Evolutionary conservation across 768 basidiomycete genomes (phyloP), one percentile per base, ranked within the genome.

Genomic region (Leucocoprinus sp.): DNA sequence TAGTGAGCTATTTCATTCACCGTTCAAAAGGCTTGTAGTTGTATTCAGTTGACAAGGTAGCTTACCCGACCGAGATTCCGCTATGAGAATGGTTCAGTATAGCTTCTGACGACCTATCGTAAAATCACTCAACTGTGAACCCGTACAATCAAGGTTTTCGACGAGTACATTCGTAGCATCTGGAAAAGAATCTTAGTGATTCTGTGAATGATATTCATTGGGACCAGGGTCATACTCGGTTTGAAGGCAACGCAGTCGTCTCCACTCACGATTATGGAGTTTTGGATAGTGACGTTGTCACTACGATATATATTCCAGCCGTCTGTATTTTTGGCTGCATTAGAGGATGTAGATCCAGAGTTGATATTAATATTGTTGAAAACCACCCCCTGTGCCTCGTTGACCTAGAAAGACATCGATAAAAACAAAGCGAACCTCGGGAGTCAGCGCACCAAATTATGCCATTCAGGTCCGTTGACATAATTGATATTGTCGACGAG

Each of bases 271-370:
- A 78, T 75, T 28, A 68, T 60, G 1, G 74, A 75, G 49, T 79
- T 69, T 39, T 59, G 52, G 33, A 79, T 71, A 1, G 60, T 56
- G 23, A 79, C 69, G 43, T 58, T 63, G 52, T 76, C 70, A 51
- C 73, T 75, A 24, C 76, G 70, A 56, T 80, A 80, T 28, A 76
- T 71, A 52, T 82, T 73, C 78, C 78, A 80, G 4, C 80, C 80
- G 53, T 82, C 79, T 5, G 76, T 77, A 50, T 80, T 78, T 19
- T 62, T 57, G 1, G 73, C 65, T 0, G 43, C 50, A 47, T 72
- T 60, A 7, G 60, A 63, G 5, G 71, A 72, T 11, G 65, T 73
- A 3, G 76, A 75, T 2, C 57, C 60, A 3, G 75, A 67, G 35
- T 60, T 62, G 43, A 80, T 68, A 7, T 65, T 71, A 24, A 78